Evolutionary conservation across 2,329 filamentous ascomycete species (phyloP), one percentile per base, ranked within the genome.

Genomic region (Aspergillus floridensis): DNA sequence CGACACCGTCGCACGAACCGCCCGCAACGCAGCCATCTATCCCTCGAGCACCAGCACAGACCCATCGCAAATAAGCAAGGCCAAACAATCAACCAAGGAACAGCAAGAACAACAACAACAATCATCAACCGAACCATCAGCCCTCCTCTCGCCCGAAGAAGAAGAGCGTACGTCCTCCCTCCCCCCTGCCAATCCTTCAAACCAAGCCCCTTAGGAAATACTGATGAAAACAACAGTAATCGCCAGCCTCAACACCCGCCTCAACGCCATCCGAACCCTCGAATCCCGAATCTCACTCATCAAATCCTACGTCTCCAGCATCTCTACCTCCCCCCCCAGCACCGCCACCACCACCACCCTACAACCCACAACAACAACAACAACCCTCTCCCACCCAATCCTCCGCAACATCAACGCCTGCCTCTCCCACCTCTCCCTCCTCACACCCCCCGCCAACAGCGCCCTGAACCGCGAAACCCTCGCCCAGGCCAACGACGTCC

Each of bases 241-340:
- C 56, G 82, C 86, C 24, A 84, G 81, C 16, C 85, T 99, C 22
- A 95, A 88, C 29, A 90, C 92, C 61, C 96, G 96, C 70, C 85
- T 89, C 63, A 98, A 97, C 75, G 93, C 95, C 26, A 89, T 97
- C 70, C 93, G 92, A 77, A 97, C 96, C 87, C 86, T 99, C 29
- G 88, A 93, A 69, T 86, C 88, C 6, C 86, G 91, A 53, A 86
- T 95, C 66, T 82, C 84, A 49, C 83, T 93, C 58, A 84, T 93
- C 65, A 84, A 84, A 60, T 82, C 82, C n/a, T 98, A 97, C 72
- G 86, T 99, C 50, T 81, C 88, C 63, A 84, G 83, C 14, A 83
- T 95, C 2, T 89, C 90, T 1, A 81, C 86, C 7, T 87, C 90
- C 0, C 81, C 85, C 6, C 87, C 86, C 22, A 87, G 87, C 68